Conservation (phyloP, 164 flowering plant species). For the Amborella trichopoda region DNA sequence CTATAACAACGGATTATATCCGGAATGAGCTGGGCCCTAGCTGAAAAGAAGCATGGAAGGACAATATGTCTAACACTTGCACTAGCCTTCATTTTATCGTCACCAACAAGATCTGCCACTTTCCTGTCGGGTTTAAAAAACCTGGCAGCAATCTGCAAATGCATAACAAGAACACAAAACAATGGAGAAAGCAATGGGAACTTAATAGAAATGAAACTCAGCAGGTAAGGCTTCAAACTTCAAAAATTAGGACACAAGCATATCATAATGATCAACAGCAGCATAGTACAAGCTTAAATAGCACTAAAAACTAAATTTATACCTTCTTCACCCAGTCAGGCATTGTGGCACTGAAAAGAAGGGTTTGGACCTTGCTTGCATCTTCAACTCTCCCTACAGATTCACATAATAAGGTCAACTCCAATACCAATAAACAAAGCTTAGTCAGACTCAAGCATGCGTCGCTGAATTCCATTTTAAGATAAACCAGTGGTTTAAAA, state of each 20-base stretch:
- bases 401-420: not conserved
- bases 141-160: conserved; percentile 52
- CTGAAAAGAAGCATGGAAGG: conserved; percentile 66
- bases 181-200: not conserved
- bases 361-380: conserved; percentile 79
- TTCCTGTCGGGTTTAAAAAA: conserved; percentile 67
- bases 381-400: conserved; percentile 79
- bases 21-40: conserved; percentile 71
- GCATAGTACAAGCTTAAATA: no score
- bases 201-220: not conserved
- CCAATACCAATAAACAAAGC: no score
- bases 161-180: conserved; percentile 7
- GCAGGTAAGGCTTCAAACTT: not conserved
- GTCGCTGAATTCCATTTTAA: no score
- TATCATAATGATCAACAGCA: no score
- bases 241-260: no score
- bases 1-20: conserved; percentile 82
- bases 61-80: conserved; percentile 73
- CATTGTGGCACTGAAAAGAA: conserved; percentile 94
- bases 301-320: no score
- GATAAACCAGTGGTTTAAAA: no score
- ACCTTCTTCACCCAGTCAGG: conserved; percentile 88
- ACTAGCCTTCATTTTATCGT: conserved; percentile 94
- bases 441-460: no score
- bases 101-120: conserved; percentile 88